Conservation (phyloP, 805 yeast genomes). For the Yamadazyma takamatsuzukensis region DNA sequence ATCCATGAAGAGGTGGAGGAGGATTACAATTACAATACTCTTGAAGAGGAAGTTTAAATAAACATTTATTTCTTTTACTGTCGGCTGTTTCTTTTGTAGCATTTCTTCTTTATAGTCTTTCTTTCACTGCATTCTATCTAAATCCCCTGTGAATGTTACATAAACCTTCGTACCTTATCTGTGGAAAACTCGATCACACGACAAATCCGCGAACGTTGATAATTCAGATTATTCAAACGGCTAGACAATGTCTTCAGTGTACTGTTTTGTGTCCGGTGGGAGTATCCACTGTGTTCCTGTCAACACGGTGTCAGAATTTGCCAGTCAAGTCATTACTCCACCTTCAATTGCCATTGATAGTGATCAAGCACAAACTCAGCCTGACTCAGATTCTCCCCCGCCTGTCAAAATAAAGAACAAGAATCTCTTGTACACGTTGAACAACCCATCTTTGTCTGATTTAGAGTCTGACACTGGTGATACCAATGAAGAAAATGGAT, state of each 20-base stretch:
- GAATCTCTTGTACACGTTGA: slow-evolving; percentile 32
- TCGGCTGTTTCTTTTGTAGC: too few species aligned
- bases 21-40: slow-evolving; percentile 1
- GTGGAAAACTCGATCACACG: slow-evolving; percentile 4
- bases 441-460: slow-evolving; percentile 36
- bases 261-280: slow-evolving; percentile 25
- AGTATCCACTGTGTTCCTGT: slow-evolving; percentile 25
- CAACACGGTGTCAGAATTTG: slow-evolving; percentile 13
- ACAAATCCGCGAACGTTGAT: slow-evolving; percentile 5
- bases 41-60: slow-evolving; percentile 5
- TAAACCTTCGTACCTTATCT: slow-evolving; percentile 2
- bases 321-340: slow-evolving; percentile 6
- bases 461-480: slow-evolving; percentile 20
- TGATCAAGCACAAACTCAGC: too few species aligned
- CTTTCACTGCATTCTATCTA: too few species aligned
- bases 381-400: background rate
- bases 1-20: slow-evolving; percentile 4
- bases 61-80: too few species aligned
- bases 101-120: too few species aligned
- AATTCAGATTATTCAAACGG: too few species aligned
- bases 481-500: slow-evolving; percentile 3
- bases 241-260: slow-evolving; percentile 18
- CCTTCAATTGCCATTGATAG: too few species aligned
- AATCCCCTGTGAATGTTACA: background rate
- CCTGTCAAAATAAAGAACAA: slow-evolving; percentile 18